A percentile compares a stretch with the other conserved stretches of the same genome.
These are phyloP conservation scores for Suhomyces wounanorum DNA, from an alignment of 1,139 yeast genomes.

Conservation along the genomic window DNA sequence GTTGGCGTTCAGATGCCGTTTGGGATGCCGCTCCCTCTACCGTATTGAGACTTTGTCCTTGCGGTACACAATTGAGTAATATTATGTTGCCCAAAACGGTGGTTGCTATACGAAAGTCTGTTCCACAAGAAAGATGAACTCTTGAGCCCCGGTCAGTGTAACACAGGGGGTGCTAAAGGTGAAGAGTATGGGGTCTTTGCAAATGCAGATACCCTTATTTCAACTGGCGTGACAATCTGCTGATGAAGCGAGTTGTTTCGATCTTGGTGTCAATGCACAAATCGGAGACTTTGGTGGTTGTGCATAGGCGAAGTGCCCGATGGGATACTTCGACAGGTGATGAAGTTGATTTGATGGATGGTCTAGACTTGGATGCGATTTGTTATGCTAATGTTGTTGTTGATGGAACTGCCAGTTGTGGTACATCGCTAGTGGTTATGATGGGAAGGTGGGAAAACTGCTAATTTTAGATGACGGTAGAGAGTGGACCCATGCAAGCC, in stretches of 20 bases:
- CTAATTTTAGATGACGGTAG: neutral
- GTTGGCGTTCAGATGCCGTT: neutral
- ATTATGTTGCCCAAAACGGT: neutral
- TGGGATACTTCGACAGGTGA: neutral
- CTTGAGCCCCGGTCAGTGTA: neutral
- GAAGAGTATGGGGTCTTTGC: neutral
- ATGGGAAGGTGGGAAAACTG: neutral
- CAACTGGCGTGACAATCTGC: neutral
- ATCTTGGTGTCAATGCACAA: neutral
- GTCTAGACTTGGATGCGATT: neutral
- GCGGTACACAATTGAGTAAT: neutral
- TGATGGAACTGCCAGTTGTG: neutral
- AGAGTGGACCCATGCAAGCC: neutral
- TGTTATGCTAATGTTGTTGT: too few species aligned
- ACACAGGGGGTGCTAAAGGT: neutral
- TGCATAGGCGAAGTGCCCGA: neutral
- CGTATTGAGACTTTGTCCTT: neutral
- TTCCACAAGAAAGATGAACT: neutral
- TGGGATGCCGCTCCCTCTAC: neutral
- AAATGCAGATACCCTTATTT: neutral
- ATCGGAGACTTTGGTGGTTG: neutral
- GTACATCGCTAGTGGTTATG: neutral
- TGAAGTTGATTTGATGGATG: neutral
- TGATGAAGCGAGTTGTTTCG: neutral
- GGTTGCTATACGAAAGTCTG: neutral